phyloP scores from a whole-genome alignment of 2,329 filamentous ascomycete species.

The Alternaria sp. region DNA sequence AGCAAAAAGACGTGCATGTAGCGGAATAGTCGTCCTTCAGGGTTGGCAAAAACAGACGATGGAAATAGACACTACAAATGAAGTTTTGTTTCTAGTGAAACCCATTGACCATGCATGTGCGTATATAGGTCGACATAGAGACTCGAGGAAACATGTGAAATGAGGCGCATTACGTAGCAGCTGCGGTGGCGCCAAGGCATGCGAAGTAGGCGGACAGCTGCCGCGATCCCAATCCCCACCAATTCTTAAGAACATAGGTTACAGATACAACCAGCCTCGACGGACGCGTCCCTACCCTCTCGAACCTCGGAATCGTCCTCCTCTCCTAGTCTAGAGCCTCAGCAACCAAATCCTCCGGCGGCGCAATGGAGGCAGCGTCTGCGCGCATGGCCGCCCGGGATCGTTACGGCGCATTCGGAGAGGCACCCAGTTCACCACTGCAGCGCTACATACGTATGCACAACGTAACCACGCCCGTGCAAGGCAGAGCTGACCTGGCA shows the following conservation, averaged over 20 bases:
- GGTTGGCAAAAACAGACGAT: background rate
- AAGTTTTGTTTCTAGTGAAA: background rate
- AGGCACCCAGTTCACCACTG: slow-evolving; percentile 81
- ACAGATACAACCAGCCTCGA: slow-evolving; percentile 9
- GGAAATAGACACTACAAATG: background rate
- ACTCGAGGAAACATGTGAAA: slow-evolving; percentile 4
- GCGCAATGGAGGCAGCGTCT: slow-evolving; percentile 84
- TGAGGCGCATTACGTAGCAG: slow-evolving; percentile 22
- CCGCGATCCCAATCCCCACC: slow-evolving; percentile 19
- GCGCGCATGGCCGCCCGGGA: slow-evolving; percentile 94
- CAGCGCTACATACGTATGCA: slow-evolving; percentile 84
- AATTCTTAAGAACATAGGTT: slow-evolving; percentile 16
- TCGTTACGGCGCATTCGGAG: slow-evolving; percentile 84
- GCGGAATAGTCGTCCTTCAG: background rate
- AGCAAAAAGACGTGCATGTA: background rate
- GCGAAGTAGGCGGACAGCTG: slow-evolving; percentile 6
- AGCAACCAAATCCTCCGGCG: slow-evolving; percentile 10
- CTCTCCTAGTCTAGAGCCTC: background rate
- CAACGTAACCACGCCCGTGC: background rate
- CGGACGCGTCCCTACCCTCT: slow-evolving; percentile 2
- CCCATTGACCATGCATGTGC: background rate
- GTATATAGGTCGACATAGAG: background rate
- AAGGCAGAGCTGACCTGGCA: slow-evolving; percentile 14
- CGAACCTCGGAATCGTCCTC: background rate
- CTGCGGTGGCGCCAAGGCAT: slow-evolving; percentile 22